phyloP scores from a whole-genome alignment of 208 protist genomes.

The Kentomonas sorsogonicus region DNA sequence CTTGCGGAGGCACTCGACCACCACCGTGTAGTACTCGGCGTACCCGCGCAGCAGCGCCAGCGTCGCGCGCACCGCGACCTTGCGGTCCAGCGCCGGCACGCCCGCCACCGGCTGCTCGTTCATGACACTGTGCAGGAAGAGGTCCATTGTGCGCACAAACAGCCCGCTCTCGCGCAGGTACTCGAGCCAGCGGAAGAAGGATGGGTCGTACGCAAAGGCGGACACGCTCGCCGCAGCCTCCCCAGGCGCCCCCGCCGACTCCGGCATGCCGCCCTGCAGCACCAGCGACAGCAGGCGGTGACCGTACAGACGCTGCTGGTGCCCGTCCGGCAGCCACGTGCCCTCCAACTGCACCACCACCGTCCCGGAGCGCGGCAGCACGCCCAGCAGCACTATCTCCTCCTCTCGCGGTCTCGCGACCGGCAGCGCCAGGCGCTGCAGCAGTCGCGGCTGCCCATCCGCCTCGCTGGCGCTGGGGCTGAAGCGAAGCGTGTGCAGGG shows the following conservation, averaged over 20 bases:
- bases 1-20: constrained; percentile 71
- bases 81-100: constrained; percentile 26
- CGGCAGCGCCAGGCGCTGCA: too few species aligned
- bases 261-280: constrained; percentile 17
- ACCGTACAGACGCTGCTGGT: too few species aligned
- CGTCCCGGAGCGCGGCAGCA: too few species aligned
- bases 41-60: constrained; percentile 58
- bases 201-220: constrained; percentile 36
- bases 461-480: too few species aligned
- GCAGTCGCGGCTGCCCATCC: too few species aligned
- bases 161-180: constrained; percentile 42
- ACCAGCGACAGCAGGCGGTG: constrained; percentile 49
- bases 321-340: too few species aligned
- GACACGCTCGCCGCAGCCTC: constrained; percentile 16
- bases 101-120: constrained; percentile 40
- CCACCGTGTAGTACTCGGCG: constrained; percentile 60
- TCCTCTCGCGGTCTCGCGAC: too few species aligned
- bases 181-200: constrained; percentile 67
- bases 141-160: constrained; percentile 54
- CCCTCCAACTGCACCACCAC: too few species aligned
- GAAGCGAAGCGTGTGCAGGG: too few species aligned
- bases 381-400: too few species aligned
- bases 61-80: constrained; percentile 33
- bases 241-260: background rate
- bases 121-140: constrained; percentile 56